phyloP scores from a whole-genome alignment of 306 rosid species.

The Rubus parviflorus region DNA sequence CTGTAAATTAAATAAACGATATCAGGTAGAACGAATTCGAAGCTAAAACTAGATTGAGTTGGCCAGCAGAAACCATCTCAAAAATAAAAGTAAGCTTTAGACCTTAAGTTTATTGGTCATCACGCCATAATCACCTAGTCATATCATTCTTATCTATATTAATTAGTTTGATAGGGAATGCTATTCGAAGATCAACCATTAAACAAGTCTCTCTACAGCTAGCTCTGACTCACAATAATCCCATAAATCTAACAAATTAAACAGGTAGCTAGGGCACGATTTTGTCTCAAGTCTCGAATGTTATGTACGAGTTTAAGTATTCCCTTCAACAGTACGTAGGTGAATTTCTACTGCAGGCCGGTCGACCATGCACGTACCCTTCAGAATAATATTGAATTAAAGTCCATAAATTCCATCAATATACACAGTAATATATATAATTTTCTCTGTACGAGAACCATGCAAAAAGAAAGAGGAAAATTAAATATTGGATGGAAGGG shows the following conservation, averaged over 20 bases:
- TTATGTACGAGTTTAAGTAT: neutral
- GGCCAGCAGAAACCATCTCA: no score
- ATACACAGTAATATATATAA: neutral
- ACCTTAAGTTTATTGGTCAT: no score
- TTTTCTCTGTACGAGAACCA: neutral
- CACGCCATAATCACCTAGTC: no score
- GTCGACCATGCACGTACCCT: neutral
- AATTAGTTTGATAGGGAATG: no score
- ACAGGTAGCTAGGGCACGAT: neutral
- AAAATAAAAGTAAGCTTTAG: no score
- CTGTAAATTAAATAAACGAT: no score
- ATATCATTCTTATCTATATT: no score
- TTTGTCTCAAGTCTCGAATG: neutral
- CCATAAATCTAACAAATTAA: neutral
- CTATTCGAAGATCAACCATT: no score
- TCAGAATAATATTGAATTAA: neutral
- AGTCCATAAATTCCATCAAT: neutral
- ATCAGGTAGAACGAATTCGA: no score
- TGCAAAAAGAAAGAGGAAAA: neutral
- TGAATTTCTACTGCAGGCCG: neutral
- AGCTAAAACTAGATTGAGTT: no score
- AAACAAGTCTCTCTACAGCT: neutral
- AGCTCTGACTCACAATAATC: neutral
- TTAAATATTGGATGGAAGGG: neutral
- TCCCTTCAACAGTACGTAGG: neutral